Evolutionary conservation across 1,139 yeast species (phyloP).

Genomic region (Pichia norvegensis): DNA sequence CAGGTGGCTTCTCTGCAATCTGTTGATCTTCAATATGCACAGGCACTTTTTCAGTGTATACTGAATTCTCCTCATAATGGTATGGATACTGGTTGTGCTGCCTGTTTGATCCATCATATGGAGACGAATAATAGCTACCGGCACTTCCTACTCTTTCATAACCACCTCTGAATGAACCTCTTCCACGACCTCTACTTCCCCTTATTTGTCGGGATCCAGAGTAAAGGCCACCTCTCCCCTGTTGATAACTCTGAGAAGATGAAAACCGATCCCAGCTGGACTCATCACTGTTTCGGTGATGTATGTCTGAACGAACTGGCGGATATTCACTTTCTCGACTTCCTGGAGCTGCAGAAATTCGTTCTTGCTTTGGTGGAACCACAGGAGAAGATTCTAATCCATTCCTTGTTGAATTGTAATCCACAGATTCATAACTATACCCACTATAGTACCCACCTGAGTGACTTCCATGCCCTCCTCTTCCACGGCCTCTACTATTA

Average conservation of each 20-base stretch:
- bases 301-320: background rate
- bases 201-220: background rate
- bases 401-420: background rate
- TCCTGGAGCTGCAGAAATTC: background rate
- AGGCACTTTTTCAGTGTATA: background rate
- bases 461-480: background rate
- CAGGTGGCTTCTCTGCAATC: background rate
- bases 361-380: background rate
- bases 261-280: background rate
- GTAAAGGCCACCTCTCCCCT: slow-evolving; percentile 1
- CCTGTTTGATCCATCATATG: background rate
- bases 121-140: background rate
- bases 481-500: slow-evolving; percentile 1
- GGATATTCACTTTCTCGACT: background rate
- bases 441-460: slow-evolving; percentile 1
- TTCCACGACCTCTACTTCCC: slow-evolving; percentile 14
- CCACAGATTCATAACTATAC: background rate
- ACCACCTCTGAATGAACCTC: slow-evolving; percentile 6
- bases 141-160: slow-evolving; percentile 1
- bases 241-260: background rate
- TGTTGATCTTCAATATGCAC: background rate
- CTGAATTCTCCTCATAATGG: background rate
- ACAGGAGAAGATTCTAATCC: background rate
- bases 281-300: background rate
- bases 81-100: background rate